phyloP scores from a whole-genome alignment of 2,329 filamentous ascomycete species.

The Ophidiomyces ophidiicola region DNA sequence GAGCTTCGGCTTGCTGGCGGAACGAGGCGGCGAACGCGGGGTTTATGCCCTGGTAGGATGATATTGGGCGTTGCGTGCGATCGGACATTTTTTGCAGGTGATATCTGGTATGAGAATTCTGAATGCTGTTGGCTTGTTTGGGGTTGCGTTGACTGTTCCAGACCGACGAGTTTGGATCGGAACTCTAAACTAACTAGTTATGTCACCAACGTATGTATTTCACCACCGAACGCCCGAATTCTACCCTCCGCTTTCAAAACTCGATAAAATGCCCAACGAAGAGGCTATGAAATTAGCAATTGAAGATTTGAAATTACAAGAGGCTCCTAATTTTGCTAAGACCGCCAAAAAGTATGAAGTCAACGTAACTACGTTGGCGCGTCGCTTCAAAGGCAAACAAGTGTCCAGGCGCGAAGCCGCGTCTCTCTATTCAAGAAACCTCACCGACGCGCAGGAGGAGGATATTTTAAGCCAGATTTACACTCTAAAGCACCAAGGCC shows the following conservation, averaged over 20 bases:
- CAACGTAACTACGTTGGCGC: not conserved
- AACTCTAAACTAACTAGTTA: too few species aligned
- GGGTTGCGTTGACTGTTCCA: too few species aligned
- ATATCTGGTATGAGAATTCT: not conserved
- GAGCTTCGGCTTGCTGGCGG: constrained; percentile 38
- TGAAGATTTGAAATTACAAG: constrained; percentile 8
- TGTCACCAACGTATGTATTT: too few species aligned
- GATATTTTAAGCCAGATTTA: not conserved
- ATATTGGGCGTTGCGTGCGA: constrained; percentile 38
- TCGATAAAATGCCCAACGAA: constrained; percentile 7
- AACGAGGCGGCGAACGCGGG: constrained; percentile 51
- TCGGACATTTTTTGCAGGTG: constrained; percentile 41
- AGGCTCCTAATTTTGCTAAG: constrained; percentile 4
- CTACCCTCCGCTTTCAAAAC: constrained; percentile 2
- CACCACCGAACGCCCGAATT: too few species aligned
- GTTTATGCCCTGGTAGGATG: constrained; percentile 59
- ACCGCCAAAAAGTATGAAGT: constrained; percentile 4
- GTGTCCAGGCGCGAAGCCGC: not conserved
- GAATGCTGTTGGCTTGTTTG: too few species aligned
- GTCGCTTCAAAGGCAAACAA: not conserved
- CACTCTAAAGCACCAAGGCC: not conserved
- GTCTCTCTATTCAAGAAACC: not conserved
- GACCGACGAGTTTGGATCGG: too few species aligned
- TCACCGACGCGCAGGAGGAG: not conserved
- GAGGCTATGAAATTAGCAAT: constrained; percentile 3